phyloP scores from a whole-genome alignment of 139 green algal genomes.

The Coelastrella sp. region DNA sequence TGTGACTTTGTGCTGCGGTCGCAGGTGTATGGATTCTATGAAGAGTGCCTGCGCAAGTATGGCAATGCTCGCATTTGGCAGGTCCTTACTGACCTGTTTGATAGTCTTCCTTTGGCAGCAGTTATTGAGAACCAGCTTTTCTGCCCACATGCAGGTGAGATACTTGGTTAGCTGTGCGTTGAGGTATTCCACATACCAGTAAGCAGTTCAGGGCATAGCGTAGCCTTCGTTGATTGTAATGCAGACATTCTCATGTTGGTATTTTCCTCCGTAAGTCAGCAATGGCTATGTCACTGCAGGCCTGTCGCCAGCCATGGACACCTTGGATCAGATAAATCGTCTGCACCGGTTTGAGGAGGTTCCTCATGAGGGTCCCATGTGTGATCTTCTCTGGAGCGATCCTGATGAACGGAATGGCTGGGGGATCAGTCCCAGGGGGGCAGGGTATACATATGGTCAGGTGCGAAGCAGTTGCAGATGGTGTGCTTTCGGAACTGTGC shows the following conservation, averaged over 20 bases:
- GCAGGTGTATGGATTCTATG: slow-evolving; percentile 99
- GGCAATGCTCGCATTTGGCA: slow-evolving; percentile 98
- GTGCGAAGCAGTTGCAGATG: slow-evolving; percentile 47
- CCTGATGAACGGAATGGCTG: slow-evolving; percentile 97
- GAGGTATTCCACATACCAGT: no score
- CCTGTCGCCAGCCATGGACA: slow-evolving; percentile 96
- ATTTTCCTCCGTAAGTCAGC: background rate
- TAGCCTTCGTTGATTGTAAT: background rate
- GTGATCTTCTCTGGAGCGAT: slow-evolving; percentile 97
- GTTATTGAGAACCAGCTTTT: slow-evolving; percentile 97
- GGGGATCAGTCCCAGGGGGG: slow-evolving; percentile 90
- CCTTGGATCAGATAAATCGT: slow-evolving; percentile 91
- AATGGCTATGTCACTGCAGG: slow-evolving; percentile 61
- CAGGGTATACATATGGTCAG: slow-evolving; percentile 88
- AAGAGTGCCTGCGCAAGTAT: slow-evolving; percentile 99
- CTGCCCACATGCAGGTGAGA: slow-evolving; percentile 78
- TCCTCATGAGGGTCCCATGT: slow-evolving; percentile 95
- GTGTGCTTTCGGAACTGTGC: background rate
- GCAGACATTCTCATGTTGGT: background rate
- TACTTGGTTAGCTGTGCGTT: no score
- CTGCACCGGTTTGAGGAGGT: slow-evolving; percentile 81
- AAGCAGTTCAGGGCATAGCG: background rate
- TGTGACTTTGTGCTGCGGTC: no score
- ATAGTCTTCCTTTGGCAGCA: slow-evolving; percentile 89
- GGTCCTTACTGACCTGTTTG: slow-evolving; percentile 99